These are phyloP conservation scores for Cercophora sp. DNA, from an alignment of 495 filamentous ascomycete genomes.

Conservation along the genomic window DNA sequence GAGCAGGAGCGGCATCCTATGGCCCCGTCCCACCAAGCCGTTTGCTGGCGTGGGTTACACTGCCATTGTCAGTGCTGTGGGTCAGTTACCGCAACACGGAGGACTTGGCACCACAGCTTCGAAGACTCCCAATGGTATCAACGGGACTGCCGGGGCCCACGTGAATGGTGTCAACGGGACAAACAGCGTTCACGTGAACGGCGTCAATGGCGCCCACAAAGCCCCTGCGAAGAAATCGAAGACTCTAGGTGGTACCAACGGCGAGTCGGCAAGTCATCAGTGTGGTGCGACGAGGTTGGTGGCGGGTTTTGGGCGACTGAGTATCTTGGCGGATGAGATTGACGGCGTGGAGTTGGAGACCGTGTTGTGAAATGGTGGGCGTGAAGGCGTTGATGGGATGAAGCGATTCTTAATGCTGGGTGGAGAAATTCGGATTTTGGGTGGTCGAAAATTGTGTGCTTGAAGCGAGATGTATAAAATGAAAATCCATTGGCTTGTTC, in stretches of 20 bases:
- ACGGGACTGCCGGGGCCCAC: neutral
- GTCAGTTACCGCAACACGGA: neutral
- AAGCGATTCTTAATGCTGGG: no score
- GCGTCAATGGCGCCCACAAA: neutral
- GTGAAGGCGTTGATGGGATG: no score
- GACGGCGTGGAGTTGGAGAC: neutral
- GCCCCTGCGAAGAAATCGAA: neutral
- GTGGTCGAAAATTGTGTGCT: no score
- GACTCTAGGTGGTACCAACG: neutral
- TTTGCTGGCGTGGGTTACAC: neutral
- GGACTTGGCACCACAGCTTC: neutral
- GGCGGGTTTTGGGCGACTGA: neutral
- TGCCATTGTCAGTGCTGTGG: neutral
- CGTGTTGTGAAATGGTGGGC: no score
- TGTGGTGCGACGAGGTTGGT: neutral
- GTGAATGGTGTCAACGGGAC: neutral
- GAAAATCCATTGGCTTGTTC: no score
- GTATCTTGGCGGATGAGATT: neutral
- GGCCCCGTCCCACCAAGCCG: neutral
- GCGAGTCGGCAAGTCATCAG: neutral
- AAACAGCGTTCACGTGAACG: neutral
- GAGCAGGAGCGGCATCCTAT: neutral
- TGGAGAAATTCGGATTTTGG: no score
- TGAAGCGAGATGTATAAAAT: no score
- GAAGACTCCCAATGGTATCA: neutral